A percentile compares a stretch with the other conserved stretches of the same genome.
phyloP scores from a whole-genome alignment of 805 yeast genomes.

The Hanseniaspora valbyensis region DNA sequence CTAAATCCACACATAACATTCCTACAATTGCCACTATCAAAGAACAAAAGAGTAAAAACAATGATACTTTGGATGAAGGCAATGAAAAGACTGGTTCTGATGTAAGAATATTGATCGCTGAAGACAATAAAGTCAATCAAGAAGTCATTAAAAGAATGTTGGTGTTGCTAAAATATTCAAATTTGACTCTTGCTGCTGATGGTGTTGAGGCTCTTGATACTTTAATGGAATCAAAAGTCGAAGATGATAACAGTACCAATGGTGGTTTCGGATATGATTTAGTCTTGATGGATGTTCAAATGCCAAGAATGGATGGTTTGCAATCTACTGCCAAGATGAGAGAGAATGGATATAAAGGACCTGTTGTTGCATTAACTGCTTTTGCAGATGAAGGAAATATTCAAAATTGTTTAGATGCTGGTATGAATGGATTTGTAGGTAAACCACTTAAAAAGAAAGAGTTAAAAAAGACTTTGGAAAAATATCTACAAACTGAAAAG shows the following conservation, averaged over 20 bases:
- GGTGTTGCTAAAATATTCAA: constrained; percentile 62
- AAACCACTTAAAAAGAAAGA: constrained; percentile 75
- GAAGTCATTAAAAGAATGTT: constrained; percentile 88
- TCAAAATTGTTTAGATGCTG: constrained; percentile 72
- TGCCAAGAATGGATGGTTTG: constrained; percentile 89
- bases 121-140: constrained; percentile 87
- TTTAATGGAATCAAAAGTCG: constrained; percentile 37
- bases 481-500: constrained; percentile 21
- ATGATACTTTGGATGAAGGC: constrained; percentile 30
- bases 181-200: constrained; percentile 71
- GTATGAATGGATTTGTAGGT: constrained; percentile 84
- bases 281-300: constrained; percentile 93
- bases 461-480: constrained; percentile 42
- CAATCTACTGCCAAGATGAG: constrained; percentile 70
- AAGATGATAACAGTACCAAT: constrained; percentile 19
- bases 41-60: constrained; percentile 30
- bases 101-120: constrained; percentile 65
- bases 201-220: constrained; percentile 78
- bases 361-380: constrained; percentile 90
- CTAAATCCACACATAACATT: constrained; percentile 24
- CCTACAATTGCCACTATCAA: constrained; percentile 9
- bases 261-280: constrained; percentile 44
- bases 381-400: constrained; percentile 89
- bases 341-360: constrained; percentile 49
- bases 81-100: constrained; percentile 14